Conservation (phyloP, 2,329 filamentous ascomycete genomes). For the Microdochium trichocladiopsis region DNA sequence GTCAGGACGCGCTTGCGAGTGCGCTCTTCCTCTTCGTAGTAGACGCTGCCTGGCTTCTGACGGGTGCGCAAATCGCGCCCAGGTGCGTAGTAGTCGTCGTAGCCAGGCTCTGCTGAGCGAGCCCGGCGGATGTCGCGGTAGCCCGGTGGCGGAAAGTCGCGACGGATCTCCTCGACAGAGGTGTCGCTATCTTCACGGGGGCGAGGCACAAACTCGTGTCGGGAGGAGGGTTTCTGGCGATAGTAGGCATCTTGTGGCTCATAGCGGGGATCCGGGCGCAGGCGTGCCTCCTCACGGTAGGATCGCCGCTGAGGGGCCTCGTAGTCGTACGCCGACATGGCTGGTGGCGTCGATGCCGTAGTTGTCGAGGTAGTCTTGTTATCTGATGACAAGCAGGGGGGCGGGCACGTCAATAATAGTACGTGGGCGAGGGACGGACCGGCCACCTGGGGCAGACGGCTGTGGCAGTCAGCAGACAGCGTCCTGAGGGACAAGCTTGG, state of each 20-base stretch:
- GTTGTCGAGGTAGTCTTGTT: neutral
- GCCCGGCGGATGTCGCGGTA: constrained; percentile 49
- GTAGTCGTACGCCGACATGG: constrained; percentile 48
- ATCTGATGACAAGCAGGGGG: too few species aligned
- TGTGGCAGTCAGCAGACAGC: neutral
- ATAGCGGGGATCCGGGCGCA: constrained; percentile 45
- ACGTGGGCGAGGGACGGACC: neutral
- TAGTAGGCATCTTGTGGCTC: constrained; percentile 44
- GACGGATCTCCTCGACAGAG: constrained; percentile 73
- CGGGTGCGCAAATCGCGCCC: constrained; percentile 33
- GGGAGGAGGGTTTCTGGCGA: constrained; percentile 34
- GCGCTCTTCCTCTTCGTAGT: constrained; percentile 52
- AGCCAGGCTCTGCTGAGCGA: constrained; percentile 54
- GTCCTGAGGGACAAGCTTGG: neutral
- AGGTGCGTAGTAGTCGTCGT: constrained; percentile 52
- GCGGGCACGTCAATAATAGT: neutral
- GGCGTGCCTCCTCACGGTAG: constrained; percentile 46
- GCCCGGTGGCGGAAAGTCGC: constrained; percentile 74
- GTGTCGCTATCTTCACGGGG: constrained; percentile 66
- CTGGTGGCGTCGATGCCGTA: constrained; percentile 1
- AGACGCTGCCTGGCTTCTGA: constrained; percentile 41
- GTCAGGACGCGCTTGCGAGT: constrained; percentile 45
- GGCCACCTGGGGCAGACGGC: neutral
- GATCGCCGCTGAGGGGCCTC: constrained; percentile 40
- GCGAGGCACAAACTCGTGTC: constrained; percentile 45